A percentile compares a stretch with the other conserved stretches of the same genome.
Evolutionary conservation across 345 rosid species (phyloP).

Genomic region (Eucalyptus camaldulensis): DNA sequence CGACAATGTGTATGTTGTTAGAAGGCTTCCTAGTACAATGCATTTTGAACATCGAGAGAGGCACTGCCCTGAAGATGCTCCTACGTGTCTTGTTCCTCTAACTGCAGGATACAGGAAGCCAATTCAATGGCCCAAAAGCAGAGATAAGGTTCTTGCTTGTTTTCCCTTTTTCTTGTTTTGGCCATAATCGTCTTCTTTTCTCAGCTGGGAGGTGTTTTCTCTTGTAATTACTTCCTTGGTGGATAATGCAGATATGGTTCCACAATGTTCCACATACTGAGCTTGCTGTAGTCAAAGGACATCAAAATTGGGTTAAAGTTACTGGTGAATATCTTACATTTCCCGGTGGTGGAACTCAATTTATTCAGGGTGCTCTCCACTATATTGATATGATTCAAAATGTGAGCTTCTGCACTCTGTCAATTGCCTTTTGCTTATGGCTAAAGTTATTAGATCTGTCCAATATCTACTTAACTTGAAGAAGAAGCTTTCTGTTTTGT

Average conservation of each 20-base stretch:
- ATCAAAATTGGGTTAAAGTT: conserved; percentile 67
- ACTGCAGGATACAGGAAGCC: conserved; percentile 69
- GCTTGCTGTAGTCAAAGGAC: conserved; percentile 63
- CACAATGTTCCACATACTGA: conserved; percentile 52
- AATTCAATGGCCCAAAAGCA: conserved; percentile 82
- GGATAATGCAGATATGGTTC: conserved; percentile 53
- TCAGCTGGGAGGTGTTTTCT: not conserved
- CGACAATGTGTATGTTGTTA: conserved; percentile 68
- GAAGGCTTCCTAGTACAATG: conserved; percentile 46
- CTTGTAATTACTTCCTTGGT: not conserved
- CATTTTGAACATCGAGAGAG: conserved; percentile 94
- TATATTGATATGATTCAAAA: conserved; percentile 36
- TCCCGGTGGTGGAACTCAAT: conserved; percentile 57
- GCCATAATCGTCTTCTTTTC: not conserved
- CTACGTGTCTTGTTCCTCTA: conserved; percentile 69
- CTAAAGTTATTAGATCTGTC: not conserved
- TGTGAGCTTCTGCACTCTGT: conserved; percentile 4
- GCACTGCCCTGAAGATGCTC: conserved; percentile 82
- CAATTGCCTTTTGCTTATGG: not conserved
- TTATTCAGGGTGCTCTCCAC: conserved; percentile 38
- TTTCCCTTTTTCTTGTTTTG: not conserved
- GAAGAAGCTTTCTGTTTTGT: not conserved
- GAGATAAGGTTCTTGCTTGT: conserved; percentile 17
- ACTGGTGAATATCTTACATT: conserved; percentile 41
- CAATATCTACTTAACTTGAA: not conserved